Base-by-base conservation (phyloP, 306 rosid species). In the Rosa lucieae region DNA sequence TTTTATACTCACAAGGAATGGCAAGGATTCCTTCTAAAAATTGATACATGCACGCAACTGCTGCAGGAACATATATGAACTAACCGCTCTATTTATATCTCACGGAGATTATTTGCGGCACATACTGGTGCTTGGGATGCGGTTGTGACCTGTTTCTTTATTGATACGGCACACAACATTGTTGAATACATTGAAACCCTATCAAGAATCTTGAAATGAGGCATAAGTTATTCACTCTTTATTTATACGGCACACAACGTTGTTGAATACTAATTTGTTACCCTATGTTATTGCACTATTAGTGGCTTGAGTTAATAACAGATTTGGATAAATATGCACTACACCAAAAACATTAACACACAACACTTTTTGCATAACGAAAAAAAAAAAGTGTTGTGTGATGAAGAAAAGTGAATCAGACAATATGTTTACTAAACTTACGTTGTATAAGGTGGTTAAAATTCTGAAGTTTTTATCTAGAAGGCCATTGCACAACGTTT, bases 91-190 rank as follows among this genome's bases (percentile, higher is more conserved):
- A 72, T 29, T 75, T 75, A 74, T 84, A 77, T 77, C 81, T 87
- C 58, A 82, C 66, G 74, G 72, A 47, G 11, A 43, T 26, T 69
- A 71, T 49, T 72, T 83, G 76, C 77, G 86, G 77, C 63, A 65
- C 67, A 5, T 82, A 75, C 90, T 92, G 99, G 98, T 80, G 77
- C 85, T n/a, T 95, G 99, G 99, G 99, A 92, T 90, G 97, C 90
- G 32, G 92, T 92, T 78, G 99, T 91, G 77, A 95, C 99, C 49
- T 95, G 98, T 77, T 95, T 95, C 89, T 95, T 95, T 79, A 91
- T 95, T 29, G 99, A 95, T 75, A 95, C 99, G 0, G 98, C 98
- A 42, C 99, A 95, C 83, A 95, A 95, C 75, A 78, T 95, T 76
- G 82, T 95, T 68, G 98, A 93, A 87, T 95, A 95, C 80, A 88